Percentiles rank a stretch among this genome's conserved stretches.
phyloP scores from a whole-genome alignment of 441 rosid genomes.

The Eruca vesicaria region DNA sequence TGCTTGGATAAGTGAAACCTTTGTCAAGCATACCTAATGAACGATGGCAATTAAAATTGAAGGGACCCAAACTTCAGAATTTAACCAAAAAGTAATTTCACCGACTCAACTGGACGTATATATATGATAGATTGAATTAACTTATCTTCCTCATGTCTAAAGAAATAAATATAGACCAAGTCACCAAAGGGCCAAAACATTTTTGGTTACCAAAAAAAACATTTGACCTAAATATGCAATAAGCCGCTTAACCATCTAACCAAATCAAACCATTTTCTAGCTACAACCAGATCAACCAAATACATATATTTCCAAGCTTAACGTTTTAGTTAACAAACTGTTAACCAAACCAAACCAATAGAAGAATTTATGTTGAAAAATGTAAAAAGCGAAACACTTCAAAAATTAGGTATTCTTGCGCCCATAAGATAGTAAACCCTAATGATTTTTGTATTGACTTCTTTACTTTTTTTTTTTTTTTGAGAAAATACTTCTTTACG shows the following conservation, averaged over 20 bases:
- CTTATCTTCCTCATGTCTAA: not conserved
- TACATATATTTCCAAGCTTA: not conserved
- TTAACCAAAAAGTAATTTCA: not conserved
- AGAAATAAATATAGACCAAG: too few species aligned
- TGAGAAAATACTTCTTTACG: conserved; percentile 2
- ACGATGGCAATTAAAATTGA: not conserved
- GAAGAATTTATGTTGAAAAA: not conserved
- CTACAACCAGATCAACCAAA: conserved; percentile 7
- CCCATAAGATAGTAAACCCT: not conserved
- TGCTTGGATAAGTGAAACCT: not conserved
- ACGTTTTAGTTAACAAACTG: not conserved
- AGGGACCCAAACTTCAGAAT: not conserved
- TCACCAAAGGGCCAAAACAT: not conserved
- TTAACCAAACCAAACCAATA: conserved; percentile 12
- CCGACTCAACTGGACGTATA: not conserved
- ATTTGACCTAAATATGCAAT: not conserved
- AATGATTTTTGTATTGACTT: conserved; percentile 7
- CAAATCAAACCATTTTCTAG: not conserved
- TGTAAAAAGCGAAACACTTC: not conserved
- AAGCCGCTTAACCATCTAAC: not conserved
- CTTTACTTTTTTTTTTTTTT: too few species aligned
- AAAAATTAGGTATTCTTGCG: not conserved
- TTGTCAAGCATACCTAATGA: not conserved
- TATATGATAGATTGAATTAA: not conserved
- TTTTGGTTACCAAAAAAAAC: not conserved